Percentiles rank a stretch among this genome's conserved stretches.
These are phyloP conservation scores for Podospora fimiseda DNA, from an alignment of 495 filamentous ascomycete species.

Conservation along the genomic window DNA sequence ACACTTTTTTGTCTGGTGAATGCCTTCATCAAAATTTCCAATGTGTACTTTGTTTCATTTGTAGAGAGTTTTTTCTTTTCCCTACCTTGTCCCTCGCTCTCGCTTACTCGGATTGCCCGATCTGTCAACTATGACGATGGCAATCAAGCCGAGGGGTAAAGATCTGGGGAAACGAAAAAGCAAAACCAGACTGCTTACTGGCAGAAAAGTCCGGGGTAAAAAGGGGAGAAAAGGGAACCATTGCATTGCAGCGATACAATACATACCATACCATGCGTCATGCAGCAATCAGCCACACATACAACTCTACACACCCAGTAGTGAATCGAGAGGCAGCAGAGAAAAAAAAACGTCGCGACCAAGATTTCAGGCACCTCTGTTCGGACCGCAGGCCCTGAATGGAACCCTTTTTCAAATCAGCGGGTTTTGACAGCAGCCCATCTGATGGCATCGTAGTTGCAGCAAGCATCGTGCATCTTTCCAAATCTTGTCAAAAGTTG, in stretches of 20 bases:
- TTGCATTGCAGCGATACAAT: too few relatives aligned
- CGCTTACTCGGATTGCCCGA: too few relatives aligned
- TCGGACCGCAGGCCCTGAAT: slow-evolving; percentile 27
- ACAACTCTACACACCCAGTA: too few relatives aligned
- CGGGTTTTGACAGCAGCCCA: background rate
- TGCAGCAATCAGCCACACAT: too few relatives aligned
- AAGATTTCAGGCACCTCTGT: slow-evolving; percentile 7
- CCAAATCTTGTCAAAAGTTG: background rate
- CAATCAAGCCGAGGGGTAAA: background rate
- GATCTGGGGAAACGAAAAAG: background rate
- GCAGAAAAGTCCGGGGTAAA: background rate
- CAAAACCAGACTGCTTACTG: too few relatives aligned
- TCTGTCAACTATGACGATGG: background rate
- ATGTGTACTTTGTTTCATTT: background rate
- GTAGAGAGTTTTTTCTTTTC: background rate
- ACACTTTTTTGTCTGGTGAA: background rate
- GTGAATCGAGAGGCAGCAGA: background rate
- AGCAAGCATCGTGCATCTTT: background rate
- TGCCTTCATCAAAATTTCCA: background rate
- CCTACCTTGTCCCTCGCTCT: background rate
- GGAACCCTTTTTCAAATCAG: slow-evolving; percentile 12
- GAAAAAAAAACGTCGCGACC: slow-evolving; percentile 3
- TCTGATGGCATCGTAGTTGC: background rate
- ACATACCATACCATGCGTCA: background rate
- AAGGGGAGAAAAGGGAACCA: background rate